A percentile compares a stretch with the other conserved stretches of the same genome.
Evolutionary conservation across 495 filamentous ascomycete species (phyloP).

Genomic region (Xylaria longipes): DNA sequence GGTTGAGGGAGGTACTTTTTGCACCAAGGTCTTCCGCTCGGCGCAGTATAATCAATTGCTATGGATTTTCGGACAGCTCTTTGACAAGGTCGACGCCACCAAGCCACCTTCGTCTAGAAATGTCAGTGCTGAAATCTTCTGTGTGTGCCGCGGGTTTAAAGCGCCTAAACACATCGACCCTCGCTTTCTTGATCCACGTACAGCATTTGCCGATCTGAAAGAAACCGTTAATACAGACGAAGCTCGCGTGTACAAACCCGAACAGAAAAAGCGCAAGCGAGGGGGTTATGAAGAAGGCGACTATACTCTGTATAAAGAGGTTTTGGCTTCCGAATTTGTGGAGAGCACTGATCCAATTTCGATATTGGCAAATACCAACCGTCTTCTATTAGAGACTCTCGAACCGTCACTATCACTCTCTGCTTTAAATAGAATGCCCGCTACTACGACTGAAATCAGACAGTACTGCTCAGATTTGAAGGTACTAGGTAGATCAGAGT

Average conservation of each 20-base stretch:
- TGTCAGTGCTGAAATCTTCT: constrained; percentile 52
- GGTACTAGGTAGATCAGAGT: constrained; percentile 91
- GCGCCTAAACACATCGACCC: constrained; percentile 93
- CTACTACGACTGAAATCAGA: constrained; percentile 88
- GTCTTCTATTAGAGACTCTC: constrained; percentile 78
- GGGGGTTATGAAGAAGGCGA: constrained; percentile 98
- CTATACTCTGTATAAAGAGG: constrained; percentile 89
- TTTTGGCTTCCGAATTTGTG: constrained; percentile 88
- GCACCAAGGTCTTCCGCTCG: constrained; percentile 98
- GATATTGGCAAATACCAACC: constrained; percentile 89
- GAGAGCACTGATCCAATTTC: constrained; percentile 93
- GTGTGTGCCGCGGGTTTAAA: constrained; percentile 50
- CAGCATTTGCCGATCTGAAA: constrained; percentile 93
- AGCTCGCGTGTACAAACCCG: constrained; percentile 96
- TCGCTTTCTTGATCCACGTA: constrained; percentile 85
- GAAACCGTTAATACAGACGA: constrained; percentile 93
- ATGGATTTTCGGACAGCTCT: constrained; percentile 98
- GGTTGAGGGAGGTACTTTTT: constrained; percentile 87
- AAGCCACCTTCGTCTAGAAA: constrained; percentile 96
- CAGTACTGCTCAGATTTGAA: constrained; percentile 87
- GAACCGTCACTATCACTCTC: constrained; percentile 87
- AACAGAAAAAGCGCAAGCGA: constrained; percentile 94
- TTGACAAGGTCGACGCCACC: constrained; percentile 92
- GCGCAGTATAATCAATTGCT: constrained; percentile 96
- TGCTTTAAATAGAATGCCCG: constrained; percentile 85